Base-by-base conservation (phyloP, 805 yeast genomes). In the Saturnispora sanitii region DNA sequence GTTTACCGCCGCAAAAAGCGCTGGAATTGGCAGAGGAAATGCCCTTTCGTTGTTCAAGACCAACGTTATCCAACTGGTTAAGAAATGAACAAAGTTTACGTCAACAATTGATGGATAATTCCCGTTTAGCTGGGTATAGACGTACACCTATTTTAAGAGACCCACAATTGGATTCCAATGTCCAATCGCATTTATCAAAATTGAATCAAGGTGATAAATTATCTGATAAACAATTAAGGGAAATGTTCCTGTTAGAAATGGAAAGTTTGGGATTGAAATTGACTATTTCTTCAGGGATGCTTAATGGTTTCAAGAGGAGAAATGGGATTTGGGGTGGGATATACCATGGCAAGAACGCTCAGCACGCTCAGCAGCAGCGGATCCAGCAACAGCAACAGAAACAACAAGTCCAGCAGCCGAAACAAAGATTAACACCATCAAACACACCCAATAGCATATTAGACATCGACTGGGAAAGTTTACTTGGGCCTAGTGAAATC, bases 31-130 rank as follows among this genome's bases (percentile, higher is more conserved):
- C 15, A 34, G 38, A 1, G 45, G 39, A 12, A 44, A 43, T 8
- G 34, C 39, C 25, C 61, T 62, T 41, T 44, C 60, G 17, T 53
- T 62, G n/a, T 13, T 59, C 65, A 18, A 65, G 58, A 45, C 61
- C 64, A 6, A 60, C 66, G 1, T 43, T 62, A 26, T 59, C 65
- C 1, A 56, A 53, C 13, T 62, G 67, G 67, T 44, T 47, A 1
- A 16, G 52, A 7, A 52, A 49, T 31, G 64, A 61, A 40, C 30
- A 40, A 0, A 38, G 40, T 5, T 31, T 62, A 4, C 47, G 67
- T 4, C 38, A 45, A 4, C 48, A 52, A 37, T 51, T 37, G 19
- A 30, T 23, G 3, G 46, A 49, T 2, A 54, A 55, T 40, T 65
- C 64, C 8, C 42, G 53, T 22, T 40, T 53, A n/a, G 50, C 45